phyloP scores from a whole-genome alignment of 257 asterid species.

The Solanum boliviense region DNA sequence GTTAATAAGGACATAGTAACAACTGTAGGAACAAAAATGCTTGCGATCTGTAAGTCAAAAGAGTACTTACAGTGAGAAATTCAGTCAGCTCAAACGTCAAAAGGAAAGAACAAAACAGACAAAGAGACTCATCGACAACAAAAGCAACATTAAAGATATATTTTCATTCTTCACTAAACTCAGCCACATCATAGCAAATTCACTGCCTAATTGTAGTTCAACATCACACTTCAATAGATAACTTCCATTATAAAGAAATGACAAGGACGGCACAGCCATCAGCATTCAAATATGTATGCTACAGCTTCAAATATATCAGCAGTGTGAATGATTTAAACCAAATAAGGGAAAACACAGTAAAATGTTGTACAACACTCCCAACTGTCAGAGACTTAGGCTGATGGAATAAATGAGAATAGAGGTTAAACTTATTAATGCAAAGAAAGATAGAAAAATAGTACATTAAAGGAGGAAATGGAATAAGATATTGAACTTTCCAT shows the following conservation, averaged over 20 bases:
- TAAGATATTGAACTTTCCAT: background rate
- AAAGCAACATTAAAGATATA: background rate
- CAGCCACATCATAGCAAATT: background rate
- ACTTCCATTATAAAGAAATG: background rate
- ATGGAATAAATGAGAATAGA: background rate
- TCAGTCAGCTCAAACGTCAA: background rate
- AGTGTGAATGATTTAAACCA: background rate
- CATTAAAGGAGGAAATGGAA: background rate
- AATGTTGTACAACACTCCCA: background rate
- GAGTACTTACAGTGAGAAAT: conserved; percentile 11
- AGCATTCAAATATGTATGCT: background rate
- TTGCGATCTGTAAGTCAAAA: conserved; percentile 62
- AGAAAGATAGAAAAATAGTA: background rate
- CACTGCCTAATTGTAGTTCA: background rate
- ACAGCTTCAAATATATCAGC: background rate
- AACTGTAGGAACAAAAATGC: conserved; percentile 86
- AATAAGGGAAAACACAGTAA: background rate
- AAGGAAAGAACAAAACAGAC: background rate
- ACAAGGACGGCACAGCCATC: background rate
- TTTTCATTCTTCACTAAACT: background rate
- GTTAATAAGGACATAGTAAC: conserved; percentile 62
- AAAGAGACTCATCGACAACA: background rate
- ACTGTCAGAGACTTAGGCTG: background rate
- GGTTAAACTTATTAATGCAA: background rate
- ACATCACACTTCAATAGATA: background rate